A percentile compares a stretch with the other conserved stretches of the same genome.
Evolutionary conservation across 176 grass and related monocot species (phyloP).

Genomic region (Themeda triandra): DNA sequence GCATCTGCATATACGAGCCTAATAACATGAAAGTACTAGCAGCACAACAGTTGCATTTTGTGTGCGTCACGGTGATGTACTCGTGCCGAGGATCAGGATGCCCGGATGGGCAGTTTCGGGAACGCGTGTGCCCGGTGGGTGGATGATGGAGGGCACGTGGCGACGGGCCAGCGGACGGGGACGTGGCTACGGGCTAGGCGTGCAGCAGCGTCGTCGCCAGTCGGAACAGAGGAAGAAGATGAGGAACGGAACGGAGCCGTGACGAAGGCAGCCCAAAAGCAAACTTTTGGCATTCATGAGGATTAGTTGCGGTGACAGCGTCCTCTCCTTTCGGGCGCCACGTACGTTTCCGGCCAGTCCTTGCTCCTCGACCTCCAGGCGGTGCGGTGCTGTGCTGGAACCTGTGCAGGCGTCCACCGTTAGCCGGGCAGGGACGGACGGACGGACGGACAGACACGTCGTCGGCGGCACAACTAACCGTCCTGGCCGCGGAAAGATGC

Average conservation of each 20-base stretch:
- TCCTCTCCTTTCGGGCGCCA: not conserved
- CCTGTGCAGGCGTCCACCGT: not conserved
- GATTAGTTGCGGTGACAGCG: constrained; percentile 33
- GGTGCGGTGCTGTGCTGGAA: too few relatives aligned
- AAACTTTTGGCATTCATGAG: constrained; percentile 45
- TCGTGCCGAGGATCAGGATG: too few relatives aligned
- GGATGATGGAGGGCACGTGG: not conserved
- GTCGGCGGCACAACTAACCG: too few relatives aligned
- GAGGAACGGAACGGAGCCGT: not conserved
- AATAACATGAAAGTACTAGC: too few relatives aligned
- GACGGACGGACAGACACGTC: not conserved
- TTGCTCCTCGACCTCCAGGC: too few relatives aligned
- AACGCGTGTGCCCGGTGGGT: not conserved
- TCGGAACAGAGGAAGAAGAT: not conserved
- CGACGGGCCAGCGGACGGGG: not conserved
- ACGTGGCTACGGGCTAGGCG: not conserved
- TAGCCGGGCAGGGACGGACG: too few relatives aligned
- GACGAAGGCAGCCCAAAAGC: constrained; percentile 20
- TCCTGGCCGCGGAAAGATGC: not conserved
- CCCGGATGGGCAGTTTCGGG: not conserved
- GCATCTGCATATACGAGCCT: too few relatives aligned
- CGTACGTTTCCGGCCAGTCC: constrained; percentile 23
- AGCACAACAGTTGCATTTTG: not conserved
- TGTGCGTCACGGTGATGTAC: not conserved
- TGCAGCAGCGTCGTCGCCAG: not conserved